A percentile compares a stretch with the other conserved stretches of the same genome.
These are phyloP conservation scores for Botrytis sinoallii DNA, from an alignment of 2,329 filamentous ascomycete genomes.

Conservation along the genomic window DNA sequence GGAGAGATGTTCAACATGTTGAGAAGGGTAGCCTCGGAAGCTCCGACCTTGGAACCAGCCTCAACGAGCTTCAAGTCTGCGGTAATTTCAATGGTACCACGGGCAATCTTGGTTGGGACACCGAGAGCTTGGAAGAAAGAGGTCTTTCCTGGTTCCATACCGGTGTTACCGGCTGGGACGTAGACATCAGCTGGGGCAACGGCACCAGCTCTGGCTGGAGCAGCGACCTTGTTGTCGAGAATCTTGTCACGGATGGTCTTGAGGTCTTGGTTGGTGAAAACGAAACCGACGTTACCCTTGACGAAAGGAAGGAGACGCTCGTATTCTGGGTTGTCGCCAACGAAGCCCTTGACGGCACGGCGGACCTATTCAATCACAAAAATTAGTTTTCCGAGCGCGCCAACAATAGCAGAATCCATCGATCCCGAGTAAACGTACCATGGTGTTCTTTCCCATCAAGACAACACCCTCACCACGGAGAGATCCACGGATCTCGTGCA, in stretches of 20 bases:
- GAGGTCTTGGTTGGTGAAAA: slow-evolving; percentile 98
- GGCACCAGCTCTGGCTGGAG: slow-evolving; percentile 96
- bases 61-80: slow-evolving; percentile 97
- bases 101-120: slow-evolving; percentile 99
- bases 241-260: slow-evolving; percentile 93
- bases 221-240: slow-evolving; percentile 93
- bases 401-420: neutral
- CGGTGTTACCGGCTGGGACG: slow-evolving; percentile 97
- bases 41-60: slow-evolving; percentile 88
- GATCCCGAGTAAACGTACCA: slow-evolving; percentile 56
- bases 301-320: slow-evolving; percentile 95
- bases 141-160: slow-evolving; percentile 99
- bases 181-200: slow-evolving; percentile 90
- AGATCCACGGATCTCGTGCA: slow-evolving; percentile 97
- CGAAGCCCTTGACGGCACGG: slow-evolving; percentile 94
- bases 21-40: slow-evolving; percentile 96
- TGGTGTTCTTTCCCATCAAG: slow-evolving; percentile 99
- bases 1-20: slow-evolving; percentile 99
- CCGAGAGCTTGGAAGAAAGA: slow-evolving; percentile 99
- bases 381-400: slow-evolving; percentile 15
- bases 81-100: slow-evolving; percentile 99
- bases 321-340: slow-evolving; percentile 89
- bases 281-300: slow-evolving; percentile 97
- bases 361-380: slow-evolving; percentile 60
- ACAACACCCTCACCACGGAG: slow-evolving; percentile 92